phyloP scores from a whole-genome alignment of 1,284 basidiomycete species.

The Leccinum variabile region DNA sequence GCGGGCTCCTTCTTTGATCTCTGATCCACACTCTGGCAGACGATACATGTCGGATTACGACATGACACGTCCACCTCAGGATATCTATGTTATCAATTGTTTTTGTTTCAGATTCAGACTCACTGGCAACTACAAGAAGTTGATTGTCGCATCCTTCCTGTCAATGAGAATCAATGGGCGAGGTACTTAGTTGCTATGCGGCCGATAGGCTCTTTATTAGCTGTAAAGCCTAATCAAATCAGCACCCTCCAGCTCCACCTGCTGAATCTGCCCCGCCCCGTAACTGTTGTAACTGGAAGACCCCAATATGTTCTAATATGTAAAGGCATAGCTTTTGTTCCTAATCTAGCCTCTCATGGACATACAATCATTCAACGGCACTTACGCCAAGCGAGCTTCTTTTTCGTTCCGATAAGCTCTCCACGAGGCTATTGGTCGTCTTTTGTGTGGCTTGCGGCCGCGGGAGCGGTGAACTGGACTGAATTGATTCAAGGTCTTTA shows the following conservation, averaged over 20 bases:
- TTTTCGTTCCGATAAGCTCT: neutral
- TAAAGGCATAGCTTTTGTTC: neutral
- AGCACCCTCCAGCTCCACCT: neutral
- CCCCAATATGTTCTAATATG: neutral
- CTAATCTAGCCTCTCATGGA: neutral
- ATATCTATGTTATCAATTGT: neutral
- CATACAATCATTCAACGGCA: neutral
- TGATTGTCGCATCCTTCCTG: neutral
- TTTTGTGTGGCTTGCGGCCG: neutral
- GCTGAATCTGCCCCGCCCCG: neutral
- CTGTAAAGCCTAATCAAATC: neutral
- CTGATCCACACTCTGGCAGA: conserved; percentile 2
- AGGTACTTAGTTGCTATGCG: neutral
- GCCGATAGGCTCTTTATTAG: neutral
- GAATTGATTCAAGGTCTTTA: neutral
- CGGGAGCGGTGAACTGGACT: neutral
- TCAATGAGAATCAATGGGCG: neutral
- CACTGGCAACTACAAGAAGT: neutral
- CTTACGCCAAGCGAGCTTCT: neutral
- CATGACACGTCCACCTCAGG: neutral
- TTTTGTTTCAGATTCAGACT: conserved; percentile 9
- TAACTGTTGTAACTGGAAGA: neutral
- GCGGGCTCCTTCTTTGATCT: conserved; percentile 11
- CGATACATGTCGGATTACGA: conserved; percentile 9
- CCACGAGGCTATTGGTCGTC: too few relatives aligned